A percentile compares a stretch with the other conserved stretches of the same genome.
Conservation (phyloP, 108 stramenopile genomes). For the Skeletonema tropicum region DNA sequence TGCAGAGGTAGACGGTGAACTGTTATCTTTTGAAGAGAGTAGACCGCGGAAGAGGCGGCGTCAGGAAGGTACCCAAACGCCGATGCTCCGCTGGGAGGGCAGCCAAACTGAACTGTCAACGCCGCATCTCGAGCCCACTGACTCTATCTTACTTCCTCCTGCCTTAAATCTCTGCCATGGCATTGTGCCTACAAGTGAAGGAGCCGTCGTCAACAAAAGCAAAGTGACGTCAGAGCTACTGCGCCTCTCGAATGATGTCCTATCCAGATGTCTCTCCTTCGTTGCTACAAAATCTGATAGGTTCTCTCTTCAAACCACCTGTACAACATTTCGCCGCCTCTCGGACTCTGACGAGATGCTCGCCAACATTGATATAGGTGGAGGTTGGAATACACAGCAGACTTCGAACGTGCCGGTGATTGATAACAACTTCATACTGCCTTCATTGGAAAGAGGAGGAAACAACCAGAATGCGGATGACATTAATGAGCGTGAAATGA, state of each 20-base stretch:
- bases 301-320: constrained; percentile 65
- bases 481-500: constrained; percentile 4
- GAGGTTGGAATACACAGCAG: constrained; percentile 46
- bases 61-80: background rate
- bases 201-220: background rate
- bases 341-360: constrained; percentile 70
- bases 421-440: constrained; percentile 63
- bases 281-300: constrained; percentile 61
- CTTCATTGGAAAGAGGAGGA: constrained; percentile 21
- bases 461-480: constrained; percentile 36
- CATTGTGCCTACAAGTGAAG: background rate
- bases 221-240: constrained; percentile 17
- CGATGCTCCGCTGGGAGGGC: background rate
- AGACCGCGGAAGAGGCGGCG: background rate
- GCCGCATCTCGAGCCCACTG: constrained; percentile 7
- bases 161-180: background rate
- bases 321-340: constrained; percentile 56
- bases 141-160: constrained; percentile 1
- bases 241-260: constrained; percentile 21
- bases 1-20: background rate
- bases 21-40: background rate
- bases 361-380: constrained; percentile 56
- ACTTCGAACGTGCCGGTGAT: background rate
- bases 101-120: background rate
- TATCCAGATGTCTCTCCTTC: constrained; percentile 58